Percentiles rank a stretch among this genome's conserved stretches.
Evolutionary conservation across 305 asterid species (phyloP).

Genomic region (Solanum hybrid): DNA sequence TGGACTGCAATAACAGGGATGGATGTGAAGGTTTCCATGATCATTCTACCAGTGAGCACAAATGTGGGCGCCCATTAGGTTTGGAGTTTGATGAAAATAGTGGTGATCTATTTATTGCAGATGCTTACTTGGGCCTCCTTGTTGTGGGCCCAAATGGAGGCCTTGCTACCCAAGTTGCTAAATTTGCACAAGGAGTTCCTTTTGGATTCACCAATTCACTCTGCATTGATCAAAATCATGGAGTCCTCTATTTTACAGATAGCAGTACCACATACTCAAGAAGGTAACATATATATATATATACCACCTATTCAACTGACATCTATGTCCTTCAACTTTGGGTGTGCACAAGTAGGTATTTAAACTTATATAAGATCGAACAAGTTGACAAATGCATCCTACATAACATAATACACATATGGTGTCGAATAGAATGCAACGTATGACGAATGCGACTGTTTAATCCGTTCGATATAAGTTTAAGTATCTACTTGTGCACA

Average conservation of each 20-base stretch:
- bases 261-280: slow-evolving; percentile 48
- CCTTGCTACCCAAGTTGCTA: slow-evolving; percentile 30
- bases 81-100: slow-evolving; percentile 33
- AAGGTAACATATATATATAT: slow-evolving; percentile 26
- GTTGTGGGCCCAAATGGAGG: slow-evolving; percentile 60
- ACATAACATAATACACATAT: neutral
- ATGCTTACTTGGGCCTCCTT: slow-evolving; percentile 69
- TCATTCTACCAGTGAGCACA: slow-evolving; percentile 31
- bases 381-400: neutral
- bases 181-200: slow-evolving; percentile 26
- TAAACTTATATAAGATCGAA: neutral
- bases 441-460: neutral
- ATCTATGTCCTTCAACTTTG: neutral
- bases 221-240: slow-evolving; percentile 42
- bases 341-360: neutral
- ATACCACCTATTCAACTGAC: neutral
- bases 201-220: slow-evolving; percentile 54
- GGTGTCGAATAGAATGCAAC: neutral
- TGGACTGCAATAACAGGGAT: slow-evolving; percentile 13
- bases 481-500: neutral
- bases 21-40: slow-evolving; percentile 38
- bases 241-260: slow-evolving; percentile 50
- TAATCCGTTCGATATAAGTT: neutral
- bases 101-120: slow-evolving; percentile 59
- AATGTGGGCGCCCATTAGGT: slow-evolving; percentile 84